Evolutionary conservation across 164 flowering plant genomes (phyloP).

Genomic region (Cinnamomum micranthum): DNA sequence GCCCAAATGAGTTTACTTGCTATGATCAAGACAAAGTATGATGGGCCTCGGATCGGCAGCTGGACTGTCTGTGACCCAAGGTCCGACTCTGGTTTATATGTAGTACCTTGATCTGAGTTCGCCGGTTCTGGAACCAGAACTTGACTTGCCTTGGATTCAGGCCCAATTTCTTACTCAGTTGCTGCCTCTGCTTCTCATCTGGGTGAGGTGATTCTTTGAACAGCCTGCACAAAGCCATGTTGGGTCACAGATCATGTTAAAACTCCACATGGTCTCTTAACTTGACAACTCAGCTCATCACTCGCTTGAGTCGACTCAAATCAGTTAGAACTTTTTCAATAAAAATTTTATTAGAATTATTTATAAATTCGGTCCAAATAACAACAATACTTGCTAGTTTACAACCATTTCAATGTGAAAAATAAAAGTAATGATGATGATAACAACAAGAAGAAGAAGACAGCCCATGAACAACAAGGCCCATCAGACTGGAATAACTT

Average conservation of each 20-base stretch:
- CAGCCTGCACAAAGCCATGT: constrained; percentile 40
- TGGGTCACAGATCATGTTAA: neutral
- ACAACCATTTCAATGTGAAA: too few species aligned
- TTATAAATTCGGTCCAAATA: too few species aligned
- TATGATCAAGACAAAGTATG: too few species aligned
- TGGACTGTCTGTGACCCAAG: neutral
- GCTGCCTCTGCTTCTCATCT: constrained; percentile 99
- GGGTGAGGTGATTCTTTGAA: constrained; percentile 99
- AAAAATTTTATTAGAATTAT: too few species aligned
- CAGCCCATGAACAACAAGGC: too few species aligned
- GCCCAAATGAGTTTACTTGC: too few species aligned
- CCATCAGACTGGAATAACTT: too few species aligned
- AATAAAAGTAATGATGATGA: too few species aligned
- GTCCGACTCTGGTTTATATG: too few species aligned
- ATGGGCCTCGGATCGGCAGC: neutral
- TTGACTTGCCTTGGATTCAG: constrained; percentile 97
- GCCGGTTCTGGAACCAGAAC: constrained; percentile 99
- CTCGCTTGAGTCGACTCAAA: neutral
- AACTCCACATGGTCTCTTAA: neutral
- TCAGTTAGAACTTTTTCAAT: too few species aligned
- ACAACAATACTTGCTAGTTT: too few species aligned
- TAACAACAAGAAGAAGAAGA: too few species aligned
- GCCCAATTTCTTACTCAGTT: constrained; percentile 92
- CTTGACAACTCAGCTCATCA: neutral
- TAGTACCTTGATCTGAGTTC: constrained; percentile 93